A percentile compares a stretch with the other conserved stretches of the same genome.
Conservation (phyloP, 2,329 filamentous ascomycete species). For the Sarocladium oryzae region DNA sequence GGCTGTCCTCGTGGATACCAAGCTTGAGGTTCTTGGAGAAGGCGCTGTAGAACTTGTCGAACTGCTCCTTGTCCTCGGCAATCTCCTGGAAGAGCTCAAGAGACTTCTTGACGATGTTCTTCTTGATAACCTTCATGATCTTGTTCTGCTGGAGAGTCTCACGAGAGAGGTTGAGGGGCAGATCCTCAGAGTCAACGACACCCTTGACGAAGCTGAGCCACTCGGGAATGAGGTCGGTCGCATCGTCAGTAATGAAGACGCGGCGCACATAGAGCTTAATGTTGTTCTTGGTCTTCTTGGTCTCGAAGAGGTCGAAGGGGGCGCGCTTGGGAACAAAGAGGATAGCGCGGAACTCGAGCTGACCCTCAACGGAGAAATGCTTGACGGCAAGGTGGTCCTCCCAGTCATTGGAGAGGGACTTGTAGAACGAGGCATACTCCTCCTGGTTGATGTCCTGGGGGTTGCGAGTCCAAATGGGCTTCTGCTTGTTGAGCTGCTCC, state of each 20-base stretch:
- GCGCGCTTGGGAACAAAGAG: constrained; percentile 99
- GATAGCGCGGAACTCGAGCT: constrained; percentile 99
- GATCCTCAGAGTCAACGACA: constrained; percentile 99
- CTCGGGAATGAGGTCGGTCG: constrained; percentile 97
- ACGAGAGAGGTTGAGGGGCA: constrained; percentile 98
- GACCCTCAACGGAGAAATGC: constrained; percentile 99
- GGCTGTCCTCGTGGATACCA: constrained; percentile 98
- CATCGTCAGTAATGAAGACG: constrained; percentile 99
- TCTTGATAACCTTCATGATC: constrained; percentile 99
- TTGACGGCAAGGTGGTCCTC: constrained; percentile 99
- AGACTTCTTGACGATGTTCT: constrained; percentile 99
- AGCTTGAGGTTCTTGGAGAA: constrained; percentile 99
- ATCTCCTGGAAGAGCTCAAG: constrained; percentile 99
- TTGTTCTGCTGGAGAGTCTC: constrained; percentile 99
- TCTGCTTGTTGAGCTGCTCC: constrained; percentile 99
- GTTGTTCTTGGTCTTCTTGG: constrained; percentile 99
- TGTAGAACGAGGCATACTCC: constrained; percentile 99
- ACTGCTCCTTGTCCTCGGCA: constrained; percentile 98
- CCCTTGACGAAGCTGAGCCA: constrained; percentile 99
- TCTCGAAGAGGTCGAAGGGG: constrained; percentile 99
- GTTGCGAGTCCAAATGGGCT: constrained; percentile 99
- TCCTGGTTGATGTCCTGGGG: constrained; percentile 90
- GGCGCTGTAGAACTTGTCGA: constrained; percentile 99
- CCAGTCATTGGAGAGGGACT: constrained; percentile 99
- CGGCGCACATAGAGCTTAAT: constrained; percentile 99